These are phyloP conservation scores for Russula compacta DNA, from an alignment of 768 basidiomycete species.

Conservation along the genomic window DNA sequence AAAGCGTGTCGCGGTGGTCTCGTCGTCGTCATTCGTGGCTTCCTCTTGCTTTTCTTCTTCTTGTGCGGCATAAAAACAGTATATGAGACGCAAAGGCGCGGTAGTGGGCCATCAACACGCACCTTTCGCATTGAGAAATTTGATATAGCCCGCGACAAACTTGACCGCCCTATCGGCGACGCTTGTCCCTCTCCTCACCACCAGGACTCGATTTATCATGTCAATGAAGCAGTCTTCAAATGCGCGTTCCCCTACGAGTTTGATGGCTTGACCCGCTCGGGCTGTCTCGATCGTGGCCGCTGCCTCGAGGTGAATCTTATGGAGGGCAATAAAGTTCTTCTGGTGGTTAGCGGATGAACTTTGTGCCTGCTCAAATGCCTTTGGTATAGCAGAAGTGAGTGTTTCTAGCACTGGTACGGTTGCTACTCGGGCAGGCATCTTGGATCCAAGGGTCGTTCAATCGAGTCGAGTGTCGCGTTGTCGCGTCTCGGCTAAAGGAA, in stretches of 20 bases:
- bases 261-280: constrained; percentile 40
- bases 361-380: constrained; percentile 78
- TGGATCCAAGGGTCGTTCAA: neutral
- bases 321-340: constrained; percentile 77
- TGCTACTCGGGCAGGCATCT: constrained; percentile 23
- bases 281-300: constrained; percentile 42
- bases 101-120: constrained; percentile 15
- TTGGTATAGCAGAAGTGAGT: constrained; percentile 34
- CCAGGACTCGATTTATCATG: constrained; percentile 51
- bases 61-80: constrained; percentile 28
- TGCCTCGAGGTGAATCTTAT: constrained; percentile 68
- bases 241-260: constrained; percentile 63
- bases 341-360: constrained; percentile 68
- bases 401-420: constrained; percentile 26
- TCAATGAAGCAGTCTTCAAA: constrained; percentile 62
- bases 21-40: constrained; percentile 36
- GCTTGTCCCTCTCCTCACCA: constrained; percentile 70
- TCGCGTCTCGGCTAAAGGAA: neutral
- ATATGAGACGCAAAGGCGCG: neutral
- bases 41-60: constrained; percentile 24
- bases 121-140: constrained; percentile 73
- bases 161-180: constrained; percentile 73
- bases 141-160: constrained; percentile 74
- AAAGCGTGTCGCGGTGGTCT: constrained; percentile 42
- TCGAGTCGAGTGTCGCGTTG: neutral